phyloP scores from a whole-genome alignment of 2,329 filamentous ascomycete species.

The Aspergillus oerlinghausenensis region DNA sequence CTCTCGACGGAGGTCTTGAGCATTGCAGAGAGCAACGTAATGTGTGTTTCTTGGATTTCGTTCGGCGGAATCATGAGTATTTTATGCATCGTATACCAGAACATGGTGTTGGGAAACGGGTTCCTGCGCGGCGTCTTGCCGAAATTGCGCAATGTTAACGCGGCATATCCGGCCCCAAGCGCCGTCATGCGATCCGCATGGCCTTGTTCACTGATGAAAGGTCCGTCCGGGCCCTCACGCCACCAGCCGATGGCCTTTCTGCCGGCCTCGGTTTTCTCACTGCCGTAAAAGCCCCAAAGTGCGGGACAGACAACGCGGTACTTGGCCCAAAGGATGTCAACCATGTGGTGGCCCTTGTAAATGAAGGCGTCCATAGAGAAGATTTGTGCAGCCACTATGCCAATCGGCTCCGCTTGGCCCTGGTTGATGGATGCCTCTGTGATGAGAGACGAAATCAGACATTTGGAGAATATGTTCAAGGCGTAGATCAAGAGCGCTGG shows the following conservation, averaged over 20 bases:
- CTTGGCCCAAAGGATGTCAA: conserved; percentile 85
- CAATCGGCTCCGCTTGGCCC: conserved; percentile 69
- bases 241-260: conserved; percentile 69
- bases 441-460: conserved; percentile 64
- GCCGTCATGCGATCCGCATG: conserved; percentile 82
- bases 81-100: conserved; percentile 73
- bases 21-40: conserved; percentile 65
- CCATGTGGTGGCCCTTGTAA: conserved; percentile 63
- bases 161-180: conserved; percentile 76
- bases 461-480: conserved; percentile 71
- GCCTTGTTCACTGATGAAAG: conserved; percentile 63
- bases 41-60: conserved; percentile 69
- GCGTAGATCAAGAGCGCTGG: conserved; percentile 69
- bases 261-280: conserved; percentile 66
- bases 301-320: conserved; percentile 75
- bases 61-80: conserved; percentile 69
- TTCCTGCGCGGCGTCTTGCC: conserved; percentile 63
- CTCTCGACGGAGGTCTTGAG: conserved; percentile 68
- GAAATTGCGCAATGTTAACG: conserved; percentile 79
- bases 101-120: conserved; percentile 72
- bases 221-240: conserved; percentile 48
- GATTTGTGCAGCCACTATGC: conserved; percentile 69
- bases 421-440: conserved; percentile 61
- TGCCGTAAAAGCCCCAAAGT: conserved; percentile 76
- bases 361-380: conserved; percentile 66